Evolutionary conservation across 495 filamentous ascomycete species (phyloP).

Genomic region (Xylaria castorea): DNA sequence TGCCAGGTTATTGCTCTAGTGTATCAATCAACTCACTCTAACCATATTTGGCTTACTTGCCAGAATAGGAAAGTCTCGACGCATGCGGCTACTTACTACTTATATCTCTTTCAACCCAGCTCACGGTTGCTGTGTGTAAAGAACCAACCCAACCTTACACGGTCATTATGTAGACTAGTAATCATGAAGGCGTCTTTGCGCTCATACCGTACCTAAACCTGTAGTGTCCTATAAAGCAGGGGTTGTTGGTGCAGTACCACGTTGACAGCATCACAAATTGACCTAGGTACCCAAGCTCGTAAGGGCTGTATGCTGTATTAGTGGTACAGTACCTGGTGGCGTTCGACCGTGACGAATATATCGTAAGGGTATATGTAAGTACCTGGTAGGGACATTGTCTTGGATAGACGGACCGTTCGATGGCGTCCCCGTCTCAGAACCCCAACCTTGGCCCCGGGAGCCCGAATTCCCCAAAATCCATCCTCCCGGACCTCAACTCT

Average conservation of each 20-base stretch:
- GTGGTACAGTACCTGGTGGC: no score
- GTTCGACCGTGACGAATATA: no score
- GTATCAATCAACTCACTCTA: not conserved
- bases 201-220: not conserved
- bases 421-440: not conserved
- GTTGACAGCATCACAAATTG: not conserved
- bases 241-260: not conserved
- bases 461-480: no score
- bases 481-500: no score
- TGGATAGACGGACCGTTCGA: not conserved
- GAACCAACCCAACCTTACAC: not conserved
- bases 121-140: not conserved
- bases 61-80: conserved; percentile 3
- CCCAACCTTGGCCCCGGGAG: not conserved
- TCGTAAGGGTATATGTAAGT: no score
- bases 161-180: not conserved
- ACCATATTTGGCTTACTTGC: not conserved
- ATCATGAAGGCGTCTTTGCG: not conserved
- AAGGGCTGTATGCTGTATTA: not conserved
- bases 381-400: not conserved
- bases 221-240: not conserved
- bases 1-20: not conserved
- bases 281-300: not conserved
- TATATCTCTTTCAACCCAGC: not conserved
- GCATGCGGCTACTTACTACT: not conserved